A percentile compares a stretch with the other conserved stretches of the same genome.
Conservation (phyloP, 208 protist species). For the Acanthamoeba sp. region DNA sequence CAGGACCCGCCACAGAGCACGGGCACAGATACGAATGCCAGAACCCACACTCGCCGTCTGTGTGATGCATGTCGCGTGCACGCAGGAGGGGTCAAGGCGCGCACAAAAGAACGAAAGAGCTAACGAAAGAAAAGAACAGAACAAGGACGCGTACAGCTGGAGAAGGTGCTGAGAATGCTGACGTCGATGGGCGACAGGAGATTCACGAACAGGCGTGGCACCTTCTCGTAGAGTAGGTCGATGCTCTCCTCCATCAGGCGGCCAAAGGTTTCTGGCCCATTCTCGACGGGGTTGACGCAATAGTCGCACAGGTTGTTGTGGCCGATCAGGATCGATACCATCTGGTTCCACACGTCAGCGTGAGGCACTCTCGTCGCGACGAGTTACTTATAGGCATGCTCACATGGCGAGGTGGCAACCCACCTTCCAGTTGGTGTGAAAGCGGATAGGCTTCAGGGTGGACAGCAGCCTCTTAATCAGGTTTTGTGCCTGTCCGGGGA, state of each 20-base stretch:
- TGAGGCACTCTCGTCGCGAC: too few relatives aligned
- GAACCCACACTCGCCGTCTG: neutral
- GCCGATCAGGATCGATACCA: slow-evolving; percentile 56
- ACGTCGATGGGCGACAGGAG: slow-evolving; percentile 55
- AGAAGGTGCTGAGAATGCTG: neutral
- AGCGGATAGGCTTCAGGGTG: neutral
- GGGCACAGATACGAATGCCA: slow-evolving; percentile 41
- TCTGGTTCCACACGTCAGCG: neutral
- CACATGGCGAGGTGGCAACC: neutral
- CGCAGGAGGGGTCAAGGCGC: too few relatives aligned
- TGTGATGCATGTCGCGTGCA: too few relatives aligned
- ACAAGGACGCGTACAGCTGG: neutral
- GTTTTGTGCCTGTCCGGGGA: slow-evolving; percentile 1
- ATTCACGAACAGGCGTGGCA: slow-evolving; percentile 65
- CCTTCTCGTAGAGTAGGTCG: neutral
- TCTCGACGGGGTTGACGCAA: neutral
- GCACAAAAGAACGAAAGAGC: too few relatives aligned
- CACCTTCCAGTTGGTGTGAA: slow-evolving; percentile 54
- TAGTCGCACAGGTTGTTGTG: slow-evolving; percentile 63
- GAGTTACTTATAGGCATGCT: neutral
- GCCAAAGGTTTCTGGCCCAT: slow-evolving; percentile 36
- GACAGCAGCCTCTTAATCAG: neutral
- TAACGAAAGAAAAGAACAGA: too few relatives aligned
- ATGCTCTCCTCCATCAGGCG: slow-evolving; percentile 20
- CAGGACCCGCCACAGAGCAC: neutral